Conservation (phyloP, 805 yeast species). For the Debaryomyces maramus region DNA sequence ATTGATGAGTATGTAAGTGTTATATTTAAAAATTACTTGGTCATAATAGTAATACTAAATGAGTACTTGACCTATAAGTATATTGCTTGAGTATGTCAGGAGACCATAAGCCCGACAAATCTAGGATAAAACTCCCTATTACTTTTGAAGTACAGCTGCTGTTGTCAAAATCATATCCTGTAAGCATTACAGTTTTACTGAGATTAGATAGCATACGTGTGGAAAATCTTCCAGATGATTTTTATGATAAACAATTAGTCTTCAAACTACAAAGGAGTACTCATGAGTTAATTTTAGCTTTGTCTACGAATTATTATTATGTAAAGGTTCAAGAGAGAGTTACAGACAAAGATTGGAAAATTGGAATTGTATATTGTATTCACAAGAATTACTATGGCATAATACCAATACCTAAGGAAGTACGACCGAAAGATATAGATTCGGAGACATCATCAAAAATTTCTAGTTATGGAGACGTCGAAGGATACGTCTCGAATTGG, state of each 20-base stretch:
- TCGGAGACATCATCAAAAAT: background rate
- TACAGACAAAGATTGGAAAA: constrained; percentile 12
- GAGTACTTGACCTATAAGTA: background rate
- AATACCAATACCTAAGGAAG: constrained; percentile 9
- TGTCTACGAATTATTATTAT: constrained; percentile 12
- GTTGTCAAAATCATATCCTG: constrained; percentile 8
- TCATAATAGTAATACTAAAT: too few species aligned
- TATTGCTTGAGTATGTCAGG: background rate
- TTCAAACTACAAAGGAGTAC: constrained; percentile 8
- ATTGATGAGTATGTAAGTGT: too few species aligned
- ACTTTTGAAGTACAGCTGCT: constrained; percentile 15
- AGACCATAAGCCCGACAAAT: background rate
- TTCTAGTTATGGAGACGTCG: background rate
- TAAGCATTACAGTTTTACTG: constrained; percentile 14
- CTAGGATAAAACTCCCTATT: constrained; percentile 13
- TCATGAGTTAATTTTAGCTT: constrained; percentile 8
- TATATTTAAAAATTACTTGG: too few species aligned
- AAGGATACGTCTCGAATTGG: background rate
- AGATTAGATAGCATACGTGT: constrained; percentile 4
- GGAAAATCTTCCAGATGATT: background rate
- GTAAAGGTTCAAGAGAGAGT: constrained; percentile 13
- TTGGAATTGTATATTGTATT: constrained; percentile 15
- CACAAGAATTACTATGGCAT: constrained; percentile 13
- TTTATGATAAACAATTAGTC: constrained; percentile 2
- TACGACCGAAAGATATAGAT: constrained; percentile 8